Base-by-base conservation (phyloP, 257 asterid genomes). In the Jacaranda copaia region DNA sequence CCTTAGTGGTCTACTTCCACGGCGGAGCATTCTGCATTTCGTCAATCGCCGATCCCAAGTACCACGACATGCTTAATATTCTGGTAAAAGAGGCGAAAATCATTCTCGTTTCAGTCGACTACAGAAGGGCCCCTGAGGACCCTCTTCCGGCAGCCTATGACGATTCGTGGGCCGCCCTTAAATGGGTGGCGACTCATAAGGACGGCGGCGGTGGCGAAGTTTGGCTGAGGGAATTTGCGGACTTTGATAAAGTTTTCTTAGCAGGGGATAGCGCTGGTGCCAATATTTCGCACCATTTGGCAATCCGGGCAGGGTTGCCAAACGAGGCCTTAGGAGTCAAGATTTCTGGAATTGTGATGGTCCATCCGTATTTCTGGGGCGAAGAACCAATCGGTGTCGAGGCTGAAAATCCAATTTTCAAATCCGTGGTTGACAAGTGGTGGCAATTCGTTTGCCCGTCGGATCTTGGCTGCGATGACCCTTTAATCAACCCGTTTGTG, bases 221-320 rank as follows among this genome's bases (percentile, higher is more conserved):
- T 3, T 89, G 93, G 97, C 38, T 93, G 8, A 79, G 14, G n/a
- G 83, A 86, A 2, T 12, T 1, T 45, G 97, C 72, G 0, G 92
- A 93, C 56, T 89, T 89, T 7, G 74, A 48, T n/a, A 67, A 16
- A 35, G 90, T 93, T 15, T 90, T 84, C 83, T 32, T 91, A 6
- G 89, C 95, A 9, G 98, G 98, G 8, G 97, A 93, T 25, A 93
- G 98, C 67, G 96, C 97, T 5, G 98, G 98, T 5, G 98, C 96
- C 4, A 93, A 91, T 45, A 87, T 93, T 3, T 79, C 96, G 0
- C 97, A 91, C 81, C 93, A 91, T 40, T 20, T 89, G 77, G 81
- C 93, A 1, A 87, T 86, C 45, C 79, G 72, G 64, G 82, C 81
- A 5, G 85, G 86, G 25, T 66, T 12, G 5, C 53, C 79, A 19